A percentile compares a stretch with the other conserved stretches of the same genome.
These are phyloP conservation scores for Sapria himalayana DNA, from an alignment of 345 rosid genomes.

Conservation along the genomic window DNA sequence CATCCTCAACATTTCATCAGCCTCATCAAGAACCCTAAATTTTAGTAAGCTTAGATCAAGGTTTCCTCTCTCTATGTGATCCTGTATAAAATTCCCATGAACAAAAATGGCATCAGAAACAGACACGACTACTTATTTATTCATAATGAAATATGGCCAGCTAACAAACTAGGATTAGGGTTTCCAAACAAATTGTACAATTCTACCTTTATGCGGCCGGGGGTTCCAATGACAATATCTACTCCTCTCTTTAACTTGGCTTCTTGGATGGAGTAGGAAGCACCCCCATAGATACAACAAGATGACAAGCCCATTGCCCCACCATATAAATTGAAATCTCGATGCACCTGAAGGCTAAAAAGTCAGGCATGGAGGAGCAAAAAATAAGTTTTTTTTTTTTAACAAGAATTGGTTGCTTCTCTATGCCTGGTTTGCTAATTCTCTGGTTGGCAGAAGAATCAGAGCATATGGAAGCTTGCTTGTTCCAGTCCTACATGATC, in stretches of 20 bases:
- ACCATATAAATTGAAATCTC: slow-evolving; percentile 77
- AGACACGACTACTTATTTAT: no score
- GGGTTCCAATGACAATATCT: slow-evolving; percentile 83
- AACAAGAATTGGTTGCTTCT: no score
- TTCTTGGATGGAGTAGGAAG: slow-evolving; percentile 46
- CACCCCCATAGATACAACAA: slow-evolving; percentile 88
- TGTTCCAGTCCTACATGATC: slow-evolving; percentile 44
- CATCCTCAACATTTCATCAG: slow-evolving; percentile 97
- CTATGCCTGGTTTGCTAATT: slow-evolving; percentile 74
- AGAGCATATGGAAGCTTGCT: slow-evolving; percentile 77
- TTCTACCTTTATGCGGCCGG: slow-evolving; percentile 78
- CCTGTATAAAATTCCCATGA: slow-evolving; percentile 19
- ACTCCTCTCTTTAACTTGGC: slow-evolving; percentile 52
- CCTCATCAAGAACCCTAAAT: slow-evolving; percentile 94
- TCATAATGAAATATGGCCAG: no score
- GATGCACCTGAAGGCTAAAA: slow-evolving; percentile 40
- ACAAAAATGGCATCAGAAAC: no score
- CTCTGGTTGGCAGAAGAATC: slow-evolving; percentile 88
- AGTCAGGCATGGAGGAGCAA: neutral
- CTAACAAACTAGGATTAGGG: no score
- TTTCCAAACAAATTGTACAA: neutral
- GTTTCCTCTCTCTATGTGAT: slow-evolving; percentile 61
- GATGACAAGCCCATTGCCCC: slow-evolving; percentile 50
- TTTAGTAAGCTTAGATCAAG: slow-evolving; percentile 40
- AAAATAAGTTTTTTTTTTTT: no score